Evolutionary conservation across 768 basidiomycete genomes (phyloP).

Genomic region (Grammothele lineata): DNA sequence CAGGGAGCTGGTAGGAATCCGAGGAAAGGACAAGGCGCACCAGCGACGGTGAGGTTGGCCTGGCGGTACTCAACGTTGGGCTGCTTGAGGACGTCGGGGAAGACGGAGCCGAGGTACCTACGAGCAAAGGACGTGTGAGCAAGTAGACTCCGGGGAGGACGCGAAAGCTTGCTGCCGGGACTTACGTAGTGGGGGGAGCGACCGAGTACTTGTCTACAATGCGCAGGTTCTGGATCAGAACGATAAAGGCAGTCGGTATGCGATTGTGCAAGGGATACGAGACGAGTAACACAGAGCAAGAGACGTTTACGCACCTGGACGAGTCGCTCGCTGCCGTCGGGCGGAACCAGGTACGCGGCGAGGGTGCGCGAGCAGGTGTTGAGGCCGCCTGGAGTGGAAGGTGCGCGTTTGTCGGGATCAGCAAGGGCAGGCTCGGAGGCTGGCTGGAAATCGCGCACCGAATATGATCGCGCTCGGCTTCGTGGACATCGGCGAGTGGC

Average conservation of each 20-base stretch:
- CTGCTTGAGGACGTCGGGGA: slow-evolving; percentile 63
- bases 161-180: slow-evolving; percentile 20
- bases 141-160: slow-evolving; percentile 16
- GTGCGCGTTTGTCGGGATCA: slow-evolving; percentile 8
- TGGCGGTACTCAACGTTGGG: slow-evolving; percentile 77
- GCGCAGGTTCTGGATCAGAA: slow-evolving; percentile 49
- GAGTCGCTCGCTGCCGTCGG: slow-evolving; percentile 54
- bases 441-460: slow-evolving; percentile 41
- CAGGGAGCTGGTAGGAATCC: slow-evolving; percentile 1
- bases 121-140: slow-evolving; percentile 1
- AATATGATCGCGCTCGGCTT: slow-evolving; percentile 73
- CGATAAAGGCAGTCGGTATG: slow-evolving; percentile 12
- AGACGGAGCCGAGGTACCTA: slow-evolving; percentile 77
- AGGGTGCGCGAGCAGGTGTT: slow-evolving; percentile 77
- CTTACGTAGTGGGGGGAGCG: slow-evolving; percentile 66
- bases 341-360: slow-evolving; percentile 61
- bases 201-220: slow-evolving; percentile 77
- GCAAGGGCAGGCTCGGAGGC: slow-evolving; percentile 1
- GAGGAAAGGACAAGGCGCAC: slow-evolving; percentile 36
- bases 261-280: background rate
- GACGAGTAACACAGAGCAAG: background rate
- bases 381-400: slow-evolving; percentile 55
- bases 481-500: slow-evolving; percentile 31
- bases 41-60: slow-evolving; percentile 69
- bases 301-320: slow-evolving; percentile 55